Base-by-base conservation (phyloP, 2,329 filamentous ascomycete species). In the Alternaria metachromatica region DNA sequence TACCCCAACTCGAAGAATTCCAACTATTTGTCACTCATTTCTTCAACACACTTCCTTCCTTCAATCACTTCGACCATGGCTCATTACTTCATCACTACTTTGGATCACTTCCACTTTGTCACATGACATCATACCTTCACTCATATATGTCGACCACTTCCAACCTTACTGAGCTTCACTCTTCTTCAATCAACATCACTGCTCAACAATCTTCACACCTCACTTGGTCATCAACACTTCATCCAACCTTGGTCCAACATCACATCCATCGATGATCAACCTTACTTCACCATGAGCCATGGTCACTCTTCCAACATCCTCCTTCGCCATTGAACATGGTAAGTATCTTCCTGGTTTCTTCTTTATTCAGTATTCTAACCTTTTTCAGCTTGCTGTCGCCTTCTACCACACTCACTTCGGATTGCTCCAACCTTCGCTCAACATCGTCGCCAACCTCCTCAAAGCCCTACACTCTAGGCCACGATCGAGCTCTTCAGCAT, bases 291-390 rank as follows among this genome's bases (percentile, higher is more conserved):
- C 46, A 53, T 58, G n/a, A 50, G 55, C 53, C 53, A 60, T 65
- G 60, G 50, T 58, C 23, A 28, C 18, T 12, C n/a, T 23, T 58
- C 30, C 33, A 43, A 60, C 8, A 23, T 26, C 9, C 21, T 15
- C 46, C 58, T 18, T 50, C 44, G 60, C 44, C 60, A 13, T 43
- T 64, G 55, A 61, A 45, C 60, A 51, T 66, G 50, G 64, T 66
- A 56, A 48, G 10, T 33, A 45, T 28, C 9, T 11, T 23, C 18
- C 25, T 20, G 6, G 7, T 11, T 21, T 30, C 33, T 41, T 44
- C 15, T 25, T 49, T 26, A 13, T 23, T 37, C 43, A 33, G 21
- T 49, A 4, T 54, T 10, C 61, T 67, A 18, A 63, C 54, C 30
- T 37, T 51, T 48, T 41, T 9, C 43, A 58, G 58, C 43, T 20